A percentile compares a stretch with the other conserved stretches of the same genome.
Evolutionary conservation across 140 eudicot species (phyloP).

Genomic region (Flaveria floridana): DNA sequence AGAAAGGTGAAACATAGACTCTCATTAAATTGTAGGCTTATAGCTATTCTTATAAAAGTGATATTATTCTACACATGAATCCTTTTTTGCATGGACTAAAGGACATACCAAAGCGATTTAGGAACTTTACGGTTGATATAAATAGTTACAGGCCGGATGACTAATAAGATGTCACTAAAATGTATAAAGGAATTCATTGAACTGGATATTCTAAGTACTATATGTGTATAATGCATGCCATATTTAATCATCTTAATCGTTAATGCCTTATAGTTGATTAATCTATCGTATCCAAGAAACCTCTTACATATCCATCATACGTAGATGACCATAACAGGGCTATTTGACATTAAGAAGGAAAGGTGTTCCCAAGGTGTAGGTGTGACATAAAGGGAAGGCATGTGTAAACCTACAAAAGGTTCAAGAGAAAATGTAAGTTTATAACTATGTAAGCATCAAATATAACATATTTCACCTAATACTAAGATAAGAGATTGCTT

Average conservation of each 20-base stretch:
- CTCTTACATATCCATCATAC: neutral
- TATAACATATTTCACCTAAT: neutral
- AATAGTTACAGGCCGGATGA: too few relatives aligned
- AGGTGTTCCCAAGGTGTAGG: neutral
- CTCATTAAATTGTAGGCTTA: neutral
- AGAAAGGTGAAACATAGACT: neutral
- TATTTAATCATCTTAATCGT: neutral
- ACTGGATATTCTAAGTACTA: too few relatives aligned
- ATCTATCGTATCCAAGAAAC: neutral
- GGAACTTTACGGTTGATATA: too few relatives aligned
- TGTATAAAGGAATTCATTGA: too few relatives aligned
- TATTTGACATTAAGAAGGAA: neutral
- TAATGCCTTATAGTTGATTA: neutral
- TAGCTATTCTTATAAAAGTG: neutral
- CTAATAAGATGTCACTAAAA: too few relatives aligned
- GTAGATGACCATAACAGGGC: neutral
- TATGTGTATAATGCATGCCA: neutral
- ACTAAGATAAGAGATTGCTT: neutral
- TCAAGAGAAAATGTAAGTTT: neutral
- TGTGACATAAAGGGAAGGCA: neutral
- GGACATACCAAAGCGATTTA: too few relatives aligned
- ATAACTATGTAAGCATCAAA: neutral
- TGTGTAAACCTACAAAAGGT: neutral
- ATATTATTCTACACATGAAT: too few relatives aligned
- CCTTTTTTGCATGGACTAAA: too few relatives aligned